phyloP scores from a whole-genome alignment of 768 basidiomycete genomes.

The Mycena leptocephala region DNA sequence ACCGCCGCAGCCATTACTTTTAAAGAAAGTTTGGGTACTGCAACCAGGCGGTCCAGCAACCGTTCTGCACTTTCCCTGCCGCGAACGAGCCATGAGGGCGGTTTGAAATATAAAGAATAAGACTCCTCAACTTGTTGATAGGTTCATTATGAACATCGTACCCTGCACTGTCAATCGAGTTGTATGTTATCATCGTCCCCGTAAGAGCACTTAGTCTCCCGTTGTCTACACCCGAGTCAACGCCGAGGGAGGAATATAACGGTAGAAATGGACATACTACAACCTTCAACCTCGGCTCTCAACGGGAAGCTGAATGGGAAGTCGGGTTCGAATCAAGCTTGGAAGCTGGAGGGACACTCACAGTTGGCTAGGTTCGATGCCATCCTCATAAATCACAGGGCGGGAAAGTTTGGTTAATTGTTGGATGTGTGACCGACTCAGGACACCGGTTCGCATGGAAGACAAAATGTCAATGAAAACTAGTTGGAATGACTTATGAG shows the following conservation, averaged over 20 bases:
- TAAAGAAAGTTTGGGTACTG: constrained; percentile 62
- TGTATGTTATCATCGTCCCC: constrained; percentile 52
- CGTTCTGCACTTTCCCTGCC: constrained; percentile 42
- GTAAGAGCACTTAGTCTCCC: constrained; percentile 67
- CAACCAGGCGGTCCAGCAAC: constrained; percentile 66
- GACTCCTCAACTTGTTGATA: constrained; percentile 40
- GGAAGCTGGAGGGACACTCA: constrained; percentile 49
- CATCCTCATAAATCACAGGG: constrained; percentile 75
- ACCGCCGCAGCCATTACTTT: constrained; percentile 53
- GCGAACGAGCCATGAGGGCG: background rate
- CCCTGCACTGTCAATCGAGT: constrained; percentile 63
- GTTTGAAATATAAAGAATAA: background rate
- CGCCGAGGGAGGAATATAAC: background rate
- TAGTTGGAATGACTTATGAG: constrained; percentile 43
- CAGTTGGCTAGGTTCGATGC: constrained; percentile 88
- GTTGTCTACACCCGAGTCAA: constrained; percentile 51
- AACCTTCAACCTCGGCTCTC: constrained; percentile 81
- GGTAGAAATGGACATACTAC: constrained; percentile 53
- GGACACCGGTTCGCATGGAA: constrained; percentile 85
- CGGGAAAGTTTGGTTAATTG: constrained; percentile 72
- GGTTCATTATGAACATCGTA: constrained; percentile 53
- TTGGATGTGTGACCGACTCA: constrained; percentile 68
- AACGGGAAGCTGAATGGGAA: constrained; percentile 75
- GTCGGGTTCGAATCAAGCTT: background rate
- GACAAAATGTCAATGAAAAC: constrained; percentile 91